Percentiles rank a stretch among this genome's conserved stretches.
Evolutionary conservation across 2,329 filamentous ascomycete genomes (phyloP).

Genomic region (Clarireedia homoeocarpa): DNA sequence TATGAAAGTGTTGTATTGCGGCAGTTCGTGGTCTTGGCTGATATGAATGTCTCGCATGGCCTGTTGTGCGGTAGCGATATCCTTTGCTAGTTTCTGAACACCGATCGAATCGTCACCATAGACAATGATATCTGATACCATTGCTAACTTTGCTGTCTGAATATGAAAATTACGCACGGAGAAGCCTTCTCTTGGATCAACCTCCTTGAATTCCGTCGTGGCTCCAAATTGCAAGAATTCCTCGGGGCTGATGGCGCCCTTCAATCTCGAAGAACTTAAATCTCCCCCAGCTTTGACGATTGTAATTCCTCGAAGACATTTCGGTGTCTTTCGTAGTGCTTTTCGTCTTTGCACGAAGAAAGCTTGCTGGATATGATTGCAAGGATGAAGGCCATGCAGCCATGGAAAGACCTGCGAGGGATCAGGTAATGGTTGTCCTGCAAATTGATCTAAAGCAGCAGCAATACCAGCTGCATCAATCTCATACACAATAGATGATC

Average conservation of each 20-base stretch:
- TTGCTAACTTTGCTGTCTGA: conserved; percentile 79
- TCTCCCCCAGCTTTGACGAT: conserved; percentile 86
- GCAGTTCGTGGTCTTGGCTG: conserved; percentile 43
- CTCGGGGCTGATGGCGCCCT: conserved; percentile 75
- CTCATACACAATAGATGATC: conserved; percentile 57
- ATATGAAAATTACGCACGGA: conserved; percentile 97
- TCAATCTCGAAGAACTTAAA: conserved; percentile 64
- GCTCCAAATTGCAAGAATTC: conserved; percentile 55
- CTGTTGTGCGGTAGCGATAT: conserved; percentile 68
- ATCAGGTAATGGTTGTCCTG: conserved; percentile 75
- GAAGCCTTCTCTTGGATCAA: conserved; percentile 84
- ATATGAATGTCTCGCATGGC: conserved; percentile 63
- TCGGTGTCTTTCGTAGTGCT: conserved; percentile 60
- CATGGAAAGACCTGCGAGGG: conserved; percentile 88
- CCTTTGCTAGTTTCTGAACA: conserved; percentile 56
- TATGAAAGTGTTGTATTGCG: conserved; percentile 80
- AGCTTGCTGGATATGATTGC: conserved; percentile 79
- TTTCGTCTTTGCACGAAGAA: conserved; percentile 80
- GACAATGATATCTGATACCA: conserved; percentile 84
- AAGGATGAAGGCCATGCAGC: conserved; percentile 85
- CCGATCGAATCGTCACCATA: conserved; percentile 68
- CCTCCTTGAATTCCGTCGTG: conserved; percentile 56
- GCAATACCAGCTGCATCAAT: conserved; percentile 63
- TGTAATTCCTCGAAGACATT: conserved; percentile 72
- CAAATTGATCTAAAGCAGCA: conserved; percentile 65